Evolutionary conservation across 2,329 filamentous ascomycete species (phyloP).

Genomic region (Pyrenophora teres): DNA sequence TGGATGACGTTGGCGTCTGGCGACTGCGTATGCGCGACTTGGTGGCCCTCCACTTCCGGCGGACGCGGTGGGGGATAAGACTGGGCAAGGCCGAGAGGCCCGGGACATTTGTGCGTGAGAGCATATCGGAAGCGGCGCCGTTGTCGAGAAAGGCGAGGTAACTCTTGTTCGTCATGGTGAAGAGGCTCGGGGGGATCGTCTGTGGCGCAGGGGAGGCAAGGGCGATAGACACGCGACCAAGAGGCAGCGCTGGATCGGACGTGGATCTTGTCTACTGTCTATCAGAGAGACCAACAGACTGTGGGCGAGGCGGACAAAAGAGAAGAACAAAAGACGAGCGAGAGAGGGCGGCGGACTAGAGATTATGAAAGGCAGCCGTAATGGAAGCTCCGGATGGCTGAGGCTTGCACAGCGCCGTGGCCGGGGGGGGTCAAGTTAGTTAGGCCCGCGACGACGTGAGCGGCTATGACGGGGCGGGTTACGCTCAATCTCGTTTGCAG

Average conservation of each 20-base stretch:
- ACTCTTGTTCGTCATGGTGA: slow-evolving; percentile 40
- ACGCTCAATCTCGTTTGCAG: slow-evolving; percentile 27
- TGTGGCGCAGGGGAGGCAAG: slow-evolving; percentile 18
- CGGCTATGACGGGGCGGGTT: slow-evolving; percentile 18
- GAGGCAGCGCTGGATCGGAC: too few species aligned
- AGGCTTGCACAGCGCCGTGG: slow-evolving; percentile 31
- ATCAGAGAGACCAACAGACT: slow-evolving; percentile 7
- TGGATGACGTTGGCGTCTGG: slow-evolving; percentile 70
- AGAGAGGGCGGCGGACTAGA: slow-evolving; percentile 29
- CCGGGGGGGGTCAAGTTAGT: slow-evolving; percentile 28
- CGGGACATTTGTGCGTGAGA: slow-evolving; percentile 51
- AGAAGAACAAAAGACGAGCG: slow-evolving; percentile 9
- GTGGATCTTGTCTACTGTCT: too few species aligned
- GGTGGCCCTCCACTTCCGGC: slow-evolving; percentile 65
- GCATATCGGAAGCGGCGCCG: slow-evolving; percentile 41
- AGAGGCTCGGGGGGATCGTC: slow-evolving; percentile 7
- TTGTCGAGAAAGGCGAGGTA: slow-evolving; percentile 44
- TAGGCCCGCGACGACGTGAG: slow-evolving; percentile 22
- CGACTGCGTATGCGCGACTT: slow-evolving; percentile 69
- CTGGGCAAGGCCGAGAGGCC: slow-evolving; percentile 56
- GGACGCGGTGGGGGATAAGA: slow-evolving; percentile 67
- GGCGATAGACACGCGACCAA: slow-evolving; percentile 32
- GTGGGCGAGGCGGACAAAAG: slow-evolving; percentile 13
- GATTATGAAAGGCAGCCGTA: slow-evolving; percentile 39
- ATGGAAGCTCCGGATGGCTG: slow-evolving; percentile 41